Percentiles rank a stretch among this genome's conserved stretches.
Evolutionary conservation across 1,284 basidiomycete species (phyloP).

Genomic region (Cryptococcus depauperatus): DNA sequence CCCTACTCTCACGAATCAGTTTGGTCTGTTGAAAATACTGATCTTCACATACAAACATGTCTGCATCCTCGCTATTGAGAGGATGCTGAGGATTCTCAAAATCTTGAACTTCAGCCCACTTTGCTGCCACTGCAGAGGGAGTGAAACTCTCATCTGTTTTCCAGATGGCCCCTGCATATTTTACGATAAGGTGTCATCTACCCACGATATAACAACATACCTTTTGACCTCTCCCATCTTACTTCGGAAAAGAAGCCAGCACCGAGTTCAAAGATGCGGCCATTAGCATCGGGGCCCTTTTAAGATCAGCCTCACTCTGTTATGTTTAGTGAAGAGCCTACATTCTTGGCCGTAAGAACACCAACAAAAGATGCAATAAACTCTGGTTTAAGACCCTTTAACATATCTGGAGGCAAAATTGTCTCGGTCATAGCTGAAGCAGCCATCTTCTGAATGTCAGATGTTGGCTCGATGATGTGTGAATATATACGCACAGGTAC

Average conservation of each 20-base stretch:
- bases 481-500: slow-evolving; percentile 62
- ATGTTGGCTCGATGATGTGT: not conserved
- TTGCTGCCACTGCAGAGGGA: slow-evolving; percentile 81
- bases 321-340: slow-evolving; percentile 25
- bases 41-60: slow-evolving; percentile 52
- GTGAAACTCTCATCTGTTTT: slow-evolving; percentile 87
- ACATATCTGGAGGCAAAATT: slow-evolving; percentile 94
- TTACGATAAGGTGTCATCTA: not conserved
- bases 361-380: slow-evolving; percentile 89
- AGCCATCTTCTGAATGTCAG: slow-evolving; percentile 55
- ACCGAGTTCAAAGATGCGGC: slow-evolving; percentile 87
- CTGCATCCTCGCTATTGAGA: slow-evolving; percentile 58
- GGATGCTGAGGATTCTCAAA: slow-evolving; percentile 72
- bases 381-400: slow-evolving; percentile 85
- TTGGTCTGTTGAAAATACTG: not conserved
- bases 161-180: slow-evolving; percentile 58
- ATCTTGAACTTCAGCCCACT: slow-evolving; percentile 74
- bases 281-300: slow-evolving; percentile 71
- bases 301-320: slow-evolving; percentile 50
- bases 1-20: slow-evolving; percentile 8
- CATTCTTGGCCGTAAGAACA: slow-evolving; percentile 47
- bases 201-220: slow-evolving; percentile 21
- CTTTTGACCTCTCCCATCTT: slow-evolving; percentile 86
- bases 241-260: slow-evolving; percentile 89
- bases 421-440: slow-evolving; percentile 92